Conservation (phyloP, 192 early-diverging fungal genomes). For the Podila epigama region DNA sequence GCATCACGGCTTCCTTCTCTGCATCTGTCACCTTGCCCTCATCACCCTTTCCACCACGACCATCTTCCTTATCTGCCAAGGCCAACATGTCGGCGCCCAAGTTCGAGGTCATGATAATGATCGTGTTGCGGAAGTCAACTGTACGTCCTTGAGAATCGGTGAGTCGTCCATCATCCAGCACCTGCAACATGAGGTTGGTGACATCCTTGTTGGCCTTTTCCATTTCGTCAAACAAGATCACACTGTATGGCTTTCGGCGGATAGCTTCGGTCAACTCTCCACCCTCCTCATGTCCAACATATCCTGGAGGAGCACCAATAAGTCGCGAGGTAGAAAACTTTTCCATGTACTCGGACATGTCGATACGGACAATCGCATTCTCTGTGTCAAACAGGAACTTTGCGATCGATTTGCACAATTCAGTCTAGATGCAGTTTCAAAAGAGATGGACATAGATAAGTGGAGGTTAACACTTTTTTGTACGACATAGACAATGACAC, state of each 20-base stretch:
- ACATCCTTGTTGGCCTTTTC: slow-evolving; percentile 88
- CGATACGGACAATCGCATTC: slow-evolving; percentile 73
- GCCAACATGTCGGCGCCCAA: slow-evolving; percentile 76
- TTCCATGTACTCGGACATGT: slow-evolving; percentile 86
- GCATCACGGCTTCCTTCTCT: slow-evolving; percentile 68
- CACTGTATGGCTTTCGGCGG: slow-evolving; percentile 78
- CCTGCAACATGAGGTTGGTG: slow-evolving; percentile 91
- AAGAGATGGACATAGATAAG: background rate
- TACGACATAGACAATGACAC: too few relatives aligned
- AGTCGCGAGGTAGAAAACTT: slow-evolving; percentile 73
- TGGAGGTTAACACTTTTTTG: too few relatives aligned
- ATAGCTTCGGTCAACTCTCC: slow-evolving; percentile 83
- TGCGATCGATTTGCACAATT: slow-evolving; percentile 77
- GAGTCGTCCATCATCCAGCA: slow-evolving; percentile 84
- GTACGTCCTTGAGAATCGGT: slow-evolving; percentile 82
- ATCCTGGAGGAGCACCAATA: slow-evolving; percentile 82
- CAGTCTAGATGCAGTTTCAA: slow-evolving; percentile 57
- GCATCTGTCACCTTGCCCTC: slow-evolving; percentile 56
- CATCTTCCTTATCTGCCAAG: slow-evolving; percentile 50
- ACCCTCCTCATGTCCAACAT: slow-evolving; percentile 82
- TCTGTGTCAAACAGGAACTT: slow-evolving; percentile 82
- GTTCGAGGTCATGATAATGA: slow-evolving; percentile 85
- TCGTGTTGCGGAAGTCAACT: slow-evolving; percentile 81
- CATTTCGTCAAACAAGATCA: slow-evolving; percentile 82
- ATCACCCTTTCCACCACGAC: background rate